phyloP scores from a whole-genome alignment of 371 early-diverging fungal genomes.

The Circinella umbellata region DNA sequence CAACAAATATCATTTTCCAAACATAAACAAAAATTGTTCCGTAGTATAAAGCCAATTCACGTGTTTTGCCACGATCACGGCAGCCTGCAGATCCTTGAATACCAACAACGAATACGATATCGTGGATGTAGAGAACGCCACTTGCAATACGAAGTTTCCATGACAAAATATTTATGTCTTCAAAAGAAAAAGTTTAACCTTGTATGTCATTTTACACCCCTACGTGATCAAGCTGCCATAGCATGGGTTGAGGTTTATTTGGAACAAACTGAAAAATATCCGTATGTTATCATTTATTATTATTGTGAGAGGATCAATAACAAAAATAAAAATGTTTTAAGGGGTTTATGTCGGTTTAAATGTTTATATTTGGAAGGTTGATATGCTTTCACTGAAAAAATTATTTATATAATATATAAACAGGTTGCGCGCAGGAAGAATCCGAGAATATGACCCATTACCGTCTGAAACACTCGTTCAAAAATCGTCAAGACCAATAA shows the following conservation, averaged over 20 bases:
- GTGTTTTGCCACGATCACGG: constrained; percentile 34
- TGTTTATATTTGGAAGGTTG: neutral
- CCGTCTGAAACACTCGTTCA: constrained; percentile 8
- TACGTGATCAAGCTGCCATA: constrained; percentile 23
- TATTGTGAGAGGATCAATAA: neutral
- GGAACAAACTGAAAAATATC: constrained; percentile 37
- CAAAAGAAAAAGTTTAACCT: constrained; percentile 20
- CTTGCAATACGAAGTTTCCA: constrained; percentile 32
- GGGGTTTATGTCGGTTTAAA: too few relatives aligned
- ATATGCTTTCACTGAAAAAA: neutral
- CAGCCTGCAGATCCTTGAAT: constrained; percentile 24
- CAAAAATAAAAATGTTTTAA: too few relatives aligned
- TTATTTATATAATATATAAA: neutral
- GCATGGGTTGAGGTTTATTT: constrained; percentile 22
- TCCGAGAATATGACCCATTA: constrained; percentile 12
- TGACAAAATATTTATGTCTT: constrained; percentile 33
- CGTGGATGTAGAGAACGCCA: constrained; percentile 26
- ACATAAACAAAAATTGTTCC: constrained; percentile 6
- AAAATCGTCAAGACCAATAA: constrained; percentile 9
- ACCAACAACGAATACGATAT: constrained; percentile 30
- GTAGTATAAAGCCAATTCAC: constrained; percentile 18
- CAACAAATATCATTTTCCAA: neutral
- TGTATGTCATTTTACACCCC: constrained; percentile 24
- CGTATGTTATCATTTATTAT: constrained; percentile 25
- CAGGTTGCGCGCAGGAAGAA: constrained; percentile 11